phyloP scores from a whole-genome alignment of 208 protist species.

The Angomonas deanei region DNA sequence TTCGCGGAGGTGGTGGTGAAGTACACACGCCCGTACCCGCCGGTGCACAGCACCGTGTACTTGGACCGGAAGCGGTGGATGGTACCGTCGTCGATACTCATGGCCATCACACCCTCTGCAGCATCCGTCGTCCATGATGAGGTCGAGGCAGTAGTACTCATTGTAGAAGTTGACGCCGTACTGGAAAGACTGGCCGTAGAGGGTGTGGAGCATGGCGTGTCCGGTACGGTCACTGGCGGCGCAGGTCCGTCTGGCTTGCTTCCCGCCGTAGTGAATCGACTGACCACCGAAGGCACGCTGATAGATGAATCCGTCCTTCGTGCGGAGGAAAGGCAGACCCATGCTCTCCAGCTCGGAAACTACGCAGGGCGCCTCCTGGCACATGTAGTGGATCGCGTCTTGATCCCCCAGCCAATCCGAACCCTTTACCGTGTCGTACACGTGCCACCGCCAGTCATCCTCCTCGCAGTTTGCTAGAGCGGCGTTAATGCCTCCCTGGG shows the following conservation, averaged over 20 bases:
- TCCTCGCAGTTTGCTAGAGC: conserved; percentile 97
- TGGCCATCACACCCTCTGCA: conserved; percentile 95
- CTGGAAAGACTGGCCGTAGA: conserved; percentile 97
- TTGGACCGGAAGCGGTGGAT: conserved; percentile 97
- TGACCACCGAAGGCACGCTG: conserved; percentile 99
- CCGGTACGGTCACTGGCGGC: conserved; percentile 98
- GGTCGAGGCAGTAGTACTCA: conserved; percentile 99
- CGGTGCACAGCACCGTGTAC: conserved; percentile 97
- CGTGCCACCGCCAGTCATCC: conserved; percentile 99
- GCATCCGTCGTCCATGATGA: conserved; percentile 97
- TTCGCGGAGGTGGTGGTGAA: conserved; percentile 98
- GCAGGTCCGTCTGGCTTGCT: conserved; percentile 95
- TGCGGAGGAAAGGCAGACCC: conserved; percentile 98
- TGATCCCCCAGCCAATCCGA: conserved; percentile 98
- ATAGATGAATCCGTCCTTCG: conserved; percentile 98
- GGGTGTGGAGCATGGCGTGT: conserved; percentile 98
- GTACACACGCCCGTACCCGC: conserved; percentile 97
- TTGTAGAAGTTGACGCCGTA: conserved; percentile 98
- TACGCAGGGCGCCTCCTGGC: conserved; percentile 92
- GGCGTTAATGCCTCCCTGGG: conserved; percentile 99
- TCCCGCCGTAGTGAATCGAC: conserved; percentile 96
- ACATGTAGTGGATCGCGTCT: conserved; percentile 99
- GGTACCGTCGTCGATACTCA: conserved; percentile 97
- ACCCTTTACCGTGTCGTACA: conserved; percentile 99
- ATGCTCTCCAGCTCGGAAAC: conserved; percentile 97